Base-by-base conservation (phyloP, 768 basidiomycete genomes). In the Obba rivulosa region DNA sequence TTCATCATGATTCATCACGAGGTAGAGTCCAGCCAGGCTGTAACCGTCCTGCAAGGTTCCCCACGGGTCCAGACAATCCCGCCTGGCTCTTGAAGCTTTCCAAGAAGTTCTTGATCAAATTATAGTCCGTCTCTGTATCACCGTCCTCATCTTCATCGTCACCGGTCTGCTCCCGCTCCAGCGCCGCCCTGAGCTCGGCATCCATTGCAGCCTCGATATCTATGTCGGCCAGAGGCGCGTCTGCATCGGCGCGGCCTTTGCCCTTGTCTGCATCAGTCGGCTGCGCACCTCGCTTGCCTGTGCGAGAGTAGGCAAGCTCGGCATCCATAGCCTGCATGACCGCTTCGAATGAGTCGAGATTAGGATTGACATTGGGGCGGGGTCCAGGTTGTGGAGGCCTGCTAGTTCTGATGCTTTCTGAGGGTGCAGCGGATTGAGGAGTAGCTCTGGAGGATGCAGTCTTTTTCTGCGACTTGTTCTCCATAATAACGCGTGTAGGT, bases 251-350 rank as follows among this genome's bases (percentile, higher is more conserved):
- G 56, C 79, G 77, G 2, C 69, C 76, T 63, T 79, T 83, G 18
- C 65, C 70, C 59, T 71, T 75, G 44, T 53, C 45, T 61, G 57
- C 57, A 63, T 28, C 37, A 17, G 25, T n/a, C 20, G 46, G 34
- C 31, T 16, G 8, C 40, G 51, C 31, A 24, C 57, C 64, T 55
- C 37, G 34, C 53, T 58, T 60, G 25, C 57, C 46, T 34, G 49
- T 50, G 23, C 69, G 73, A 39, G 69, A 63, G 14, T 73, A 78
- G 17, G 71, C 72, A 24, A 99, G 73, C 57, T 96, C 89, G 16
- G 71, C 78, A 57, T 99, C 96, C 85, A 98, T 90, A 2, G 92
- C 92, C 60, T 80, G 78, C 96, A 98, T 98, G 25, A 98, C 90
- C 1, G 87, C 80, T 62, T 99, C 96, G 54, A 99, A 98, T 0